Evolutionary conservation across 805 yeast species (phyloP), one percentile per base, ranked within the genome.

Genomic region (Saccharomycopsis vini): DNA sequence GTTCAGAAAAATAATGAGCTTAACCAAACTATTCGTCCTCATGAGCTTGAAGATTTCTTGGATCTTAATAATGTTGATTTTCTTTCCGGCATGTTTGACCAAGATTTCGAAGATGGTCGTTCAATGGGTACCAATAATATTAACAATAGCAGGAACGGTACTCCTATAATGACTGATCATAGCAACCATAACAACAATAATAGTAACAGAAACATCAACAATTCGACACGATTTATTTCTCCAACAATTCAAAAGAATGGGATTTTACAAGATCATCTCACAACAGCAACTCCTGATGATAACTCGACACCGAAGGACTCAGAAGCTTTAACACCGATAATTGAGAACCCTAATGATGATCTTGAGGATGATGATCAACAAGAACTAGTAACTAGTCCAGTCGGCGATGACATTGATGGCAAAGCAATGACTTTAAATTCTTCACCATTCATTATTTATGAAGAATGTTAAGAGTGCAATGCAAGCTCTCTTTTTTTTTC

Each of bases 311-410:
- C 51, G 5, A 45, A 44, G 28, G 51, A 47, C 30, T 36, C 43
- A 10, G 48, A 44, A 5, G 46, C 45, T 3, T 44, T 47, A 21
- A 47, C 51, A 5, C 51, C 51, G 24, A 47, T 47, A 12, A 20
- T 47, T n/a, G 51, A 46, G 31, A 4, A 33, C 10, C 23, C 23
- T 4, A 32, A 19, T 6, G 45, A 44, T 23, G 31, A 28, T 32
- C n/a, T 5, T 5, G 9, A 4, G 5, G 26, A 28, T 18, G n/a
- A 5, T 9, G n/a, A n/a, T 28, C 4, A 6, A 21, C 45, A 22
- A 10, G 35, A 23, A 6, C 12, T 22, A 15, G 23, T 7, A 7
- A 31, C 42, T 21, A 39, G 42, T 13, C 36, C 33, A 26, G 24
- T 31, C 12, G 16, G 33, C 16, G 36, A 36, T 30, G 23, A 39